Conservation (phyloP, 2,329 filamentous ascomycete genomes). For the Graphiopsis chlorocephala region DNA sequence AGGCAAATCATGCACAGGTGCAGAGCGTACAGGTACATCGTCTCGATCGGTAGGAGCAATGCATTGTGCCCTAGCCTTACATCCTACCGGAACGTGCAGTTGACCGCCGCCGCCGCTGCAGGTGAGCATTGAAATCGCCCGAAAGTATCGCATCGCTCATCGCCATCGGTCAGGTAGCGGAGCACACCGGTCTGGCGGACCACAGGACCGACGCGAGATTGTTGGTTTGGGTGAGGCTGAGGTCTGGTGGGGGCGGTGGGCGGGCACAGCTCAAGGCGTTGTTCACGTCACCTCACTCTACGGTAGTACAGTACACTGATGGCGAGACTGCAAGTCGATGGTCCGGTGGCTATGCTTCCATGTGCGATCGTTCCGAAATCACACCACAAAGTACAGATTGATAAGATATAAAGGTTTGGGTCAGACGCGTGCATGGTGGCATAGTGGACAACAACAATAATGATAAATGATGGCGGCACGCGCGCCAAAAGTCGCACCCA, state of each 20-base stretch:
- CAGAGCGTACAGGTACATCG: not conserved
- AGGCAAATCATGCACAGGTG: not conserved
- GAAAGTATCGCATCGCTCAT: not conserved
- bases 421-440: not conserved
- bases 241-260: not conserved
- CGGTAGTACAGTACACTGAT: not conserved
- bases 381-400: not conserved
- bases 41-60: not conserved
- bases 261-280: not conserved
- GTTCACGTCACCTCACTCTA: not conserved
- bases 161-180: not conserved
- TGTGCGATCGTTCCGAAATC: not conserved
- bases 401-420: not conserved
- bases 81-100: not conserved
- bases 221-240: conserved; percentile 5
- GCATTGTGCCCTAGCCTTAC: not conserved
- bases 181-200: not conserved
- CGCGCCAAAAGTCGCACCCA: not conserved
- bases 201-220: not conserved
- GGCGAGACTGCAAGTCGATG: not conserved
- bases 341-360: not conserved
- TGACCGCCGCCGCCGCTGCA: not conserved
- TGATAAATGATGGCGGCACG: not conserved
- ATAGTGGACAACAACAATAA: not conserved
- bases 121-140: not conserved